These are phyloP conservation scores for Mycena leptocephala DNA, from an alignment of 768 basidiomycete species.

Conservation along the genomic window DNA sequence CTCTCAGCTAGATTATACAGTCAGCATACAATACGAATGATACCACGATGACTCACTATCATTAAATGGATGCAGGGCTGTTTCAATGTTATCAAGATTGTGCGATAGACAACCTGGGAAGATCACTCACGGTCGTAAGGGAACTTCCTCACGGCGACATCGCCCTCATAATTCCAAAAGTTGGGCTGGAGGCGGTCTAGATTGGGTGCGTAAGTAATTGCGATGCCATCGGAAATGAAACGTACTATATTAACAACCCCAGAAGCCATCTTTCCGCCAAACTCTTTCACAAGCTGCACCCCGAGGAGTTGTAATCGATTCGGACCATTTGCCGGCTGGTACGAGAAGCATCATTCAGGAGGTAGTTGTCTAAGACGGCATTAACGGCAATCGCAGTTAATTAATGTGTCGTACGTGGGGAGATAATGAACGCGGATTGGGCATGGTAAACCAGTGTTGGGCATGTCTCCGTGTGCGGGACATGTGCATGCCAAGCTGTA, in stretches of 20 bases:
- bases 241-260: conserved; percentile 38
- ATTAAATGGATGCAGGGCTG: conserved; percentile 40
- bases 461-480: conserved; percentile 41
- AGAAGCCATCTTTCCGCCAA: conserved; percentile 33
- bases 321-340: conserved; percentile 36
- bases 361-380: conserved; percentile 34
- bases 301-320: conserved; percentile 37
- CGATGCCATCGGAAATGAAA: neutral
- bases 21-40: neutral
- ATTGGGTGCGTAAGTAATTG: neutral
- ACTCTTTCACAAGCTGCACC: conserved; percentile 37
- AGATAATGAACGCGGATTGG: conserved; percentile 38
- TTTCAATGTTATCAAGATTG: neutral
- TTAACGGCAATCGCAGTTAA: neutral
- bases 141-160: conserved; percentile 38
- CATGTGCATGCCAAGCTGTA: conserved; percentile 42
- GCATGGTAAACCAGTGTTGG: conserved; percentile 41
- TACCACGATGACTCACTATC: conserved; percentile 27
- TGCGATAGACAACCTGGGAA: neutral
- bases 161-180: conserved; percentile 38
- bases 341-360: conserved; percentile 40
- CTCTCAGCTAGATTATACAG: conserved; percentile 14
- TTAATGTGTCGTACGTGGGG: conserved; percentile 25
- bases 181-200: conserved; percentile 36
- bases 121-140: conserved; percentile 39